Conservation (phyloP, 768 basidiomycete species). For the Cyclocybe cylindracea region DNA sequence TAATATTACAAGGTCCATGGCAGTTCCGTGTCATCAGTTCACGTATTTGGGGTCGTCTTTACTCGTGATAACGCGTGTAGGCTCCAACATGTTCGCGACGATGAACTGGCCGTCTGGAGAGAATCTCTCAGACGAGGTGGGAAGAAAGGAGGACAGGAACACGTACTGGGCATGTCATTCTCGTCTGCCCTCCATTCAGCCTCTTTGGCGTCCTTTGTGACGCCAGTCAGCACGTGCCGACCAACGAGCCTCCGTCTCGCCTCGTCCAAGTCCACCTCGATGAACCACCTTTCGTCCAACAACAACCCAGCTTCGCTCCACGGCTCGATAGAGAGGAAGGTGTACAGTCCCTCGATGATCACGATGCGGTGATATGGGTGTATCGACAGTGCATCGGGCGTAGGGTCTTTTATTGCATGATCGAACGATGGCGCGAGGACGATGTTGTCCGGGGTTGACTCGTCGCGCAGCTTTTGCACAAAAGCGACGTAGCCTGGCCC, state of each 20-base stretch:
- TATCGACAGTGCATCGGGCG: constrained; percentile 57
- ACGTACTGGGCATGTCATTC: constrained; percentile 75
- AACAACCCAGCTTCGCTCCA: constrained; percentile 68
- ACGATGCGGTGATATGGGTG: constrained; percentile 71
- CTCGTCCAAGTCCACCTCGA: constrained; percentile 56
- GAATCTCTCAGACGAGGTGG: constrained; percentile 4
- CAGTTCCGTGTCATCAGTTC: too few relatives aligned
- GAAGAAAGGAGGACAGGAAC: neutral
- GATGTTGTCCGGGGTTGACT: constrained; percentile 8
- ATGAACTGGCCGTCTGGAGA: constrained; percentile 47
- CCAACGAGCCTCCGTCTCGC: constrained; percentile 63
- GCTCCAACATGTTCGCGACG: constrained; percentile 44
- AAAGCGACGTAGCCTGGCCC: constrained; percentile 70
- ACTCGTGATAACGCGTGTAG: constrained; percentile 42
- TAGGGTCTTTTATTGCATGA: constrained; percentile 87
- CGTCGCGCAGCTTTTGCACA: constrained; percentile 50
- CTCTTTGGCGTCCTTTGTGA: constrained; percentile 63
- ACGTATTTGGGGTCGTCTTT: constrained; percentile 5
- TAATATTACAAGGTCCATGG: too few relatives aligned
- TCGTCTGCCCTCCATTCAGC: constrained; percentile 72
- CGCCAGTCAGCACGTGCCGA: constrained; percentile 78
- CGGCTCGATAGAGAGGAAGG: constrained; percentile 68
- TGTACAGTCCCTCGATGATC: constrained; percentile 90
- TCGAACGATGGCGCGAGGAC: constrained; percentile 82
- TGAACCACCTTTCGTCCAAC: constrained; percentile 80